phyloP scores from a whole-genome alignment of 2,329 filamentous ascomycete species.

The Gaeumannomyces sp. region DNA sequence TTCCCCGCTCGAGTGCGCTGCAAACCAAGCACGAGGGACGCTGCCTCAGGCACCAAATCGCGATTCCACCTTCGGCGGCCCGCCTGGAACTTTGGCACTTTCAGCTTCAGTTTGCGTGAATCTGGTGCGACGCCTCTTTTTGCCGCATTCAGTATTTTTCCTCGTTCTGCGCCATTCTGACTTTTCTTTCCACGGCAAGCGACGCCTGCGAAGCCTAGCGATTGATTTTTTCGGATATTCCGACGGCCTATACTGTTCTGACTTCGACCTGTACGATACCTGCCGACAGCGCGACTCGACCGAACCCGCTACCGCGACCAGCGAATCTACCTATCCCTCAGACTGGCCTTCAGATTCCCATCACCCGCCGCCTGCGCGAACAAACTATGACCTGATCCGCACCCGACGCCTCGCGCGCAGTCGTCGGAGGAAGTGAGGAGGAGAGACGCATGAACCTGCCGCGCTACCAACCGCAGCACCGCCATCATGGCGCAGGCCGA shows the following conservation, averaged over 20 bases:
- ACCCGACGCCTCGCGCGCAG: conserved; percentile 6
- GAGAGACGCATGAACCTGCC: not conserved
- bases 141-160: not conserved
- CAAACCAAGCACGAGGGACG: not conserved
- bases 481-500: conserved; percentile 2
- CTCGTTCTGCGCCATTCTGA: not conserved
- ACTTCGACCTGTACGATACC: not conserved
- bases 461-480: not conserved
- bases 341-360: not conserved
- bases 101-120: not conserved
- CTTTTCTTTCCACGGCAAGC: not conserved
- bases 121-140: not conserved
- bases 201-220: not conserved
- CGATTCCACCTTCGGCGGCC: conserved; percentile 4
- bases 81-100: conserved; percentile 2
- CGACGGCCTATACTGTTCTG: not conserved
- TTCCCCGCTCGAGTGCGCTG: not conserved
- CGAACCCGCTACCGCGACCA: conserved; percentile 1
- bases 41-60: conserved; percentile 9
- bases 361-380: not conserved
- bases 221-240: not conserved
- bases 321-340: not conserved
- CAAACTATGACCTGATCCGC: conserved; percentile 8
- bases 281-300: not conserved
- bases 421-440: not conserved